Percentiles rank a stretch among this genome's conserved stretches.
Evolutionary conservation across 371 early-diverging fungal genomes (phyloP).

Genomic region (Actinomucor elegans): DNA sequence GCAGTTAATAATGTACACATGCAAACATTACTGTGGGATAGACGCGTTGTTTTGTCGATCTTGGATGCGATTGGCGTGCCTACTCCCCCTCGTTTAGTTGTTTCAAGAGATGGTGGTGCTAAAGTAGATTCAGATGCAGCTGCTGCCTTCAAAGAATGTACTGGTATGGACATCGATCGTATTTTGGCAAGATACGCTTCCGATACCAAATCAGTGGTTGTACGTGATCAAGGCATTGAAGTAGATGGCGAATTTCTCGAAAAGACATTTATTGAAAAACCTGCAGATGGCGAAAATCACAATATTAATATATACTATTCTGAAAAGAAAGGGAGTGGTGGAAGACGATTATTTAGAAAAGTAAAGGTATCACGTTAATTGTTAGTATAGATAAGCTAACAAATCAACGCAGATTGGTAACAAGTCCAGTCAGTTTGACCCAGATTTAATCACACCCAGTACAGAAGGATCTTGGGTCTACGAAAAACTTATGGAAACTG

Average conservation of each 20-base stretch:
- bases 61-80: constrained; percentile 84
- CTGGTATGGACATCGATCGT: constrained; percentile 55
- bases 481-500: constrained; percentile 91
- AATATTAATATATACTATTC: constrained; percentile 96
- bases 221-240: constrained; percentile 67
- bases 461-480: constrained; percentile 90
- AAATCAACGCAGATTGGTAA: constrained; percentile 69
- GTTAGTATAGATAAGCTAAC: not conserved
- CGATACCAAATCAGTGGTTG: constrained; percentile 20
- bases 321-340: constrained; percentile 82
- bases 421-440: constrained; percentile 91
- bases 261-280: constrained; percentile 99
- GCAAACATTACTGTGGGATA: constrained; percentile 92
- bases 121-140: constrained; percentile 42
- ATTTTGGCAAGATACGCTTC: constrained; percentile 21
- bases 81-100: constrained; percentile 83
- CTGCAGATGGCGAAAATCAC: constrained; percentile 95
- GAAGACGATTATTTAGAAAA: constrained; percentile 93
- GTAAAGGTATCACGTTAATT: constrained; percentile 37
- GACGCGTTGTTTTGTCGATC: constrained; percentile 86
- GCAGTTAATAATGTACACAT: constrained; percentile 90
- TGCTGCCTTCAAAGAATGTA: constrained; percentile 33
- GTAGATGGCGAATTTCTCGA: constrained; percentile 66
- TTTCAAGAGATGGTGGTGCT: constrained; percentile 77
- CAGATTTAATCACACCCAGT: constrained; percentile 68